Evolutionary conservation across 805 yeast species (phyloP).

Genomic region (Nakazawaea wyomingensis): DNA sequence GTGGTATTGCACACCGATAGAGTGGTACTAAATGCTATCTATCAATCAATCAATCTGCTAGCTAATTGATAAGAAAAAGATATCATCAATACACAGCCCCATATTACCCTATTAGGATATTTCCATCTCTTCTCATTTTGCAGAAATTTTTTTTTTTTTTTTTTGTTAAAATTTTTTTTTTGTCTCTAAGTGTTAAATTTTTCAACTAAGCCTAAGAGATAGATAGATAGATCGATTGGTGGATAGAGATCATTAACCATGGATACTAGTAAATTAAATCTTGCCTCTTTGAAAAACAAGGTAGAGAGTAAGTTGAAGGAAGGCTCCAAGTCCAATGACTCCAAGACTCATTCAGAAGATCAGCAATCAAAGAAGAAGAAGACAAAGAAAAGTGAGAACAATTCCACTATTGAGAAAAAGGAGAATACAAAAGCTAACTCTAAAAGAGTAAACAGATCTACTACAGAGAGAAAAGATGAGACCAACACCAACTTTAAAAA

Average conservation of each 20-base stretch:
- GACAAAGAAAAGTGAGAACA: slow-evolving; percentile 16
- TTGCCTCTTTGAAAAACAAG: slow-evolving; percentile 60
- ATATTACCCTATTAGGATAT: not conserved
- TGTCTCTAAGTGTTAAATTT: not conserved
- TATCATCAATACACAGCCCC: not conserved
- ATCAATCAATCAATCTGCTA: no score
- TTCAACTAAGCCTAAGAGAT: not conserved
- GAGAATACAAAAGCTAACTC: not conserved
- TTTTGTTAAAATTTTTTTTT: not conserved
- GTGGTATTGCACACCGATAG: no score
- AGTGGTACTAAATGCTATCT: no score
- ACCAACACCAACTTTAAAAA: not conserved
- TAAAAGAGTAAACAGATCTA: no score
- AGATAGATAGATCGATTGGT: no score
- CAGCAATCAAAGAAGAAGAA: slow-evolving; percentile 17
- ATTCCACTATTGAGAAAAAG: slow-evolving; percentile 4
- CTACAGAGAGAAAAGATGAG: slow-evolving; percentile 3
- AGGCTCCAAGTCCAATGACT: slow-evolving; percentile 14
- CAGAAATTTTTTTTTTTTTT: not conserved
- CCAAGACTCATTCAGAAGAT: slow-evolving; percentile 14
- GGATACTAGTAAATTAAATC: slow-evolving; percentile 41
- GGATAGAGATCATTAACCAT: slow-evolving; percentile 24
- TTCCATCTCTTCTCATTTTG: not conserved
- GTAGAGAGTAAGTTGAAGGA: slow-evolving; percentile 47
- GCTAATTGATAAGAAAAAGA: not conserved